Evolutionary conservation across 139 green algal species (phyloP), one percentile per base, ranked within the genome.

Genomic region (Picochlorum sp.): DNA sequence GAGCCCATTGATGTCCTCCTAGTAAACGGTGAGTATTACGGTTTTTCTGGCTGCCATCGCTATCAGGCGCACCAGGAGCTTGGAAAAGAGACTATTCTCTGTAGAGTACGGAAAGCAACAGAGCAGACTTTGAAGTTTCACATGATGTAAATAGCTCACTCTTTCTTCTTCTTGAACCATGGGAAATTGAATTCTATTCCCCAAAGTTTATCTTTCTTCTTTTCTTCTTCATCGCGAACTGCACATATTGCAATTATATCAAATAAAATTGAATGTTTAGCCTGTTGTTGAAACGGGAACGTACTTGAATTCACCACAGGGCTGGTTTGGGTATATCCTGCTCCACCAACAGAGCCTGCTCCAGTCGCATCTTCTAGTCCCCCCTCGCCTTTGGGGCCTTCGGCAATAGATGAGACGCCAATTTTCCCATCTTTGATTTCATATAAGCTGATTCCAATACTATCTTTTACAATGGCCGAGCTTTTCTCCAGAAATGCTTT

Each of bases 31-130:
- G 44, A 77, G 7, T 87, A 84, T 45, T 95, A 89, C 47, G 91
- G 91, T 26, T 97, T 97, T 75, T 86, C 74, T 13, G 90, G 90
- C 26, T 96, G 89, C 61, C 89, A 95, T 57, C 62, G 88, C 24
- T 57, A 66, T 23, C 59, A 82, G 72, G 89, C 90, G 0, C 83
- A 92, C 52, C 77, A 91, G 66, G 64, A 78, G 31, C 70, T 97
- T 57, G 89, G 88, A 0, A 47, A 75, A 44, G 68, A 87, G 21
- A 91, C 77, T 24, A 97, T 97, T 16, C 68, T 70, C 31, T 97
- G 90, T 68, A 65, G 81, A 4, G 86, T 96, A 21, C 74, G 90
- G 9, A 88, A 88, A 63, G 90, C 83, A 14, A 96, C 57, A 13
- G 62, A 15, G 11, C 41, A 66, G 34, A 45, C 69, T 13, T 21